Conservation (phyloP, 2,329 filamentous ascomycete genomes). For the Volutella citrinella region DNA sequence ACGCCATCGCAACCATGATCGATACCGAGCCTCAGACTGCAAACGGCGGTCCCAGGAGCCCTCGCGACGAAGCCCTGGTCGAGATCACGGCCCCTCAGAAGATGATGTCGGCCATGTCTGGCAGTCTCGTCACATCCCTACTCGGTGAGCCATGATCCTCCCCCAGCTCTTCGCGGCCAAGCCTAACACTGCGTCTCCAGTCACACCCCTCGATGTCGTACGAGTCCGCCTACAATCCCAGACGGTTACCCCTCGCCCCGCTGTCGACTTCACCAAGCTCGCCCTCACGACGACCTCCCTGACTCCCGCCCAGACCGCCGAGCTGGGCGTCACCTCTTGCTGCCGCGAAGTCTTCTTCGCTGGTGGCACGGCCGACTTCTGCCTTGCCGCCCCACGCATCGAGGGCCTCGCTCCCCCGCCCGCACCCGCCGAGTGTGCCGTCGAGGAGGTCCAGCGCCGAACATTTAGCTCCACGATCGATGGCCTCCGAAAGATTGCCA, state of each 20-base stretch:
- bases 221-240: slow-evolving; percentile 93
- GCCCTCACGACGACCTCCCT: slow-evolving; percentile 55
- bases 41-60: slow-evolving; percentile 8
- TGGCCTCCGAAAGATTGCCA: slow-evolving; percentile 88
- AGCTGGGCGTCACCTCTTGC: slow-evolving; percentile 89
- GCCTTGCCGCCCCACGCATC: slow-evolving; percentile 66
- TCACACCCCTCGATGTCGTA: slow-evolving; percentile 94
- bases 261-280: slow-evolving; percentile 54
- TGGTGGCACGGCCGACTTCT: slow-evolving; percentile 78
- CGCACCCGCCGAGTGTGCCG: slow-evolving; percentile 68
- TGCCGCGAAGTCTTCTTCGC: slow-evolving; percentile 97
- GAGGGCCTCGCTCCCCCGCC: slow-evolving; percentile 43
- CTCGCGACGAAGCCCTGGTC: slow-evolving; percentile 36
- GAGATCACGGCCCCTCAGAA: slow-evolving; percentile 83
- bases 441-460: slow-evolving; percentile 79
- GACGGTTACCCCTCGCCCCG: slow-evolving; percentile 44
- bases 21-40: slow-evolving; percentile 14
- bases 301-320: slow-evolving; percentile 69
- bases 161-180: too few species aligned
- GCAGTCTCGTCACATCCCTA: slow-evolving; percentile 84
- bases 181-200: too few species aligned
- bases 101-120: slow-evolving; percentile 91
- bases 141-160: slow-evolving; percentile 61
- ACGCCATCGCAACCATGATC: slow-evolving; percentile 27
- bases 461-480: slow-evolving; percentile 91